Conservation (phyloP, 1,284 basidiomycete species). For the Vanrija sp. region DNA sequence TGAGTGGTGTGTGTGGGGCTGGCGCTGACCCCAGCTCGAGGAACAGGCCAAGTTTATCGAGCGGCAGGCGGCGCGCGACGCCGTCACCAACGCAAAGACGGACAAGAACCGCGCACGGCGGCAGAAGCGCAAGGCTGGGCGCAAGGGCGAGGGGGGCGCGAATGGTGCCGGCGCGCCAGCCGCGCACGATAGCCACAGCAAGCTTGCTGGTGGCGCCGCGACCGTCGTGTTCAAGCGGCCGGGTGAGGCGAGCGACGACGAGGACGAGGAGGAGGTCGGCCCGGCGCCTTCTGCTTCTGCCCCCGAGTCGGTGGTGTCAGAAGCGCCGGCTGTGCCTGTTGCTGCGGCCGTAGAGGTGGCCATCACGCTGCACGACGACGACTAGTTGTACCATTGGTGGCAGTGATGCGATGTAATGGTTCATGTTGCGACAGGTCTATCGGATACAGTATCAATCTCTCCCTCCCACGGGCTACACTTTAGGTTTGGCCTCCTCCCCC, state of each 20-base stretch:
- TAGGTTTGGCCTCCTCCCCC: too few species aligned
- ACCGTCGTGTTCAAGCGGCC: conserved; percentile 33
- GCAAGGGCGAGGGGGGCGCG: conserved; percentile 46
- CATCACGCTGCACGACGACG: conserved; percentile 46
- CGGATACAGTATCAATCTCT: too few species aligned
- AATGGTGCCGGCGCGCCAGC: neutral
- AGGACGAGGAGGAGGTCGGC: conserved; percentile 13
- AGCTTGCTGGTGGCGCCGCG: conserved; percentile 36
- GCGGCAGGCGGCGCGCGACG: conserved; percentile 62
- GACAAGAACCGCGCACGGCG: conserved; percentile 87
- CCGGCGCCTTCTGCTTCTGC: neutral
- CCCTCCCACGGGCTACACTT: too few species aligned
- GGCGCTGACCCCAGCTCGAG: conserved; percentile 56
- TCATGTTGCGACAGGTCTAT: too few species aligned
- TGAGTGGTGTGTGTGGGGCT: conserved; percentile 47
- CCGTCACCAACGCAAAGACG: conserved; percentile 73
- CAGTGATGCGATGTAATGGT: too few species aligned
- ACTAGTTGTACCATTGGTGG: conserved; percentile 17
- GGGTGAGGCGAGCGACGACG: conserved; percentile 29
- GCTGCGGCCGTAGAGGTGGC: conserved; percentile 18
- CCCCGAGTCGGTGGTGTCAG: neutral
- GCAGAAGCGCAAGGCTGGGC: conserved; percentile 76
- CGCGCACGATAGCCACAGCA: conserved; percentile 29
- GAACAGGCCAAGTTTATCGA: conserved; percentile 63
- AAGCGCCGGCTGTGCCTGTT: conserved; percentile 4